phyloP scores from a whole-genome alignment of 805 yeast genomes.

The Limtongia smithiae region DNA sequence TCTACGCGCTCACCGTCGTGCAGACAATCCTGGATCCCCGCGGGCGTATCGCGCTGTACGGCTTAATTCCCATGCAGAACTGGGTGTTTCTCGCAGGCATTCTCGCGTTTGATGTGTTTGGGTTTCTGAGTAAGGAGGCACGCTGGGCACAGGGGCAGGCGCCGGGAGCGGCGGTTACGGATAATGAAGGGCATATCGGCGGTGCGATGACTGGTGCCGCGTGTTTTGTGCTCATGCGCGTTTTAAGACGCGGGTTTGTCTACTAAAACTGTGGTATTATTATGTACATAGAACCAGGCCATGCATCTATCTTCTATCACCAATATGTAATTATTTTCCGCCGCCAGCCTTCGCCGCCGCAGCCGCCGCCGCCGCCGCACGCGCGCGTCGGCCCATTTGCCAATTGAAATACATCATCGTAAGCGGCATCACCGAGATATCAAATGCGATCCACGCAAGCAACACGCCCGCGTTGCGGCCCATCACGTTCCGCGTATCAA shows the following conservation, averaged over 20 bases:
- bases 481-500: slow-evolving; percentile 53
- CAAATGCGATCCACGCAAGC: slow-evolving; percentile 57
- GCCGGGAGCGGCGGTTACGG: not conserved
- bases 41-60: slow-evolving; percentile 7
- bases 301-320: too few species aligned
- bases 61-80: slow-evolving; percentile 19
- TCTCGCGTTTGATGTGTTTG: slow-evolving; percentile 10
- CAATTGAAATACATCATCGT: slow-evolving; percentile 1
- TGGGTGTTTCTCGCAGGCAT: slow-evolving; percentile 17
- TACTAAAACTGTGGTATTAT: not conserved
- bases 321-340: too few species aligned
- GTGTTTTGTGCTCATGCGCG: slow-evolving; percentile 6
- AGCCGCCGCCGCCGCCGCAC: not conserved
- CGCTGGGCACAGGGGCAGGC: slow-evolving; percentile 2
- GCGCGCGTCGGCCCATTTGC: not conserved
- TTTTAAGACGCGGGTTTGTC: slow-evolving; percentile 10
- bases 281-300: too few species aligned
- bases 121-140: not conserved
- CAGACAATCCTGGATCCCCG: slow-evolving; percentile 13
- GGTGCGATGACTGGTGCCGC: slow-evolving; percentile 11
- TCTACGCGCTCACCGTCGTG: slow-evolving; percentile 12
- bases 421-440: slow-evolving; percentile 30
- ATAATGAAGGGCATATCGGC: slow-evolving; percentile 10
- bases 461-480: slow-evolving; percentile 62
- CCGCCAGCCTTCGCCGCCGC: too few species aligned